Conservation (phyloP, 352 stramenopile species). For the Phytophthora syringae region DNA sequence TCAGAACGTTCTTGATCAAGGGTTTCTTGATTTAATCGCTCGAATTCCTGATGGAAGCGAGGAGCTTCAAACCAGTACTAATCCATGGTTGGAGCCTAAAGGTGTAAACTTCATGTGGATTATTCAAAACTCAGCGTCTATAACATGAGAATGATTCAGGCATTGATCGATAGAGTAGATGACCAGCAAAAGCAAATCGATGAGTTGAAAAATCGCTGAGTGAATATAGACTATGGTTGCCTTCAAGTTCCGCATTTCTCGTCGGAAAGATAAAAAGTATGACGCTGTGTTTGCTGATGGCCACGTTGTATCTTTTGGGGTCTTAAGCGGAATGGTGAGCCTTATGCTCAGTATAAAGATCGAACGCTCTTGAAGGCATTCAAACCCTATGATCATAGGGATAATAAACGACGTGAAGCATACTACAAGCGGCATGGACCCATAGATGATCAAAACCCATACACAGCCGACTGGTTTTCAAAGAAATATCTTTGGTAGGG, state of each 20-base stretch:
- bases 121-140: too few relatives aligned
- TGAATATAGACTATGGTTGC: slow-evolving; percentile 13
- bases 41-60: too few relatives aligned
- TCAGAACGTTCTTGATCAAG: too few relatives aligned
- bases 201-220: slow-evolving; percentile 8
- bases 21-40: too few relatives aligned
- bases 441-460: background rate
- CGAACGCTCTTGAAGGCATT: background rate
- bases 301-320: slow-evolving; percentile 13
- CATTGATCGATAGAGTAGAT: background rate
- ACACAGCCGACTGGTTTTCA: slow-evolving; percentile 1
- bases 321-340: slow-evolving; percentile 9
- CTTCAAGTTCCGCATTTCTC: slow-evolving; percentile 6
- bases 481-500: slow-evolving; percentile 7
- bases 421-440: slow-evolving; percentile 1
- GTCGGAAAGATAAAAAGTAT: slow-evolving; percentile 10
- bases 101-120: too few relatives aligned
- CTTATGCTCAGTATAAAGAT: slow-evolving; percentile 5
- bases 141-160: slow-evolving; percentile 19
- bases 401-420: background rate
- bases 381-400: background rate
- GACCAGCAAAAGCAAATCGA: slow-evolving; percentile 5
- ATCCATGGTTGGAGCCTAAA: too few relatives aligned
- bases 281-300: slow-evolving; percentile 16
- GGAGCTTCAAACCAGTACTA: too few relatives aligned